Base-by-base conservation (phyloP, 129 eudicot genomes). In the Logfia minima region DNA sequence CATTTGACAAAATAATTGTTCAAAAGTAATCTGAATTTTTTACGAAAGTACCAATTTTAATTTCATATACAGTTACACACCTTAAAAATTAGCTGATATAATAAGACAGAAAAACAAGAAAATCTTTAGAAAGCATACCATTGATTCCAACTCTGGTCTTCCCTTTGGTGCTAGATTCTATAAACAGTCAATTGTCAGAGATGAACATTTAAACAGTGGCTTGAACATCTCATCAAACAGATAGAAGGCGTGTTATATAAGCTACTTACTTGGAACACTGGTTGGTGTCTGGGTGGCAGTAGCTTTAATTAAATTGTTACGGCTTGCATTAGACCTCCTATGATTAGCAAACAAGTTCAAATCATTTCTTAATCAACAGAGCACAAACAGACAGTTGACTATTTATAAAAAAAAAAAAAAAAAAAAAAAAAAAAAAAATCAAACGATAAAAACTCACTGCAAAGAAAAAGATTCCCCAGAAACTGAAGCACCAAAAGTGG, bases 111-210 rank as follows among this genome's bases (percentile, higher is more conserved):
- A 43, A 5, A 72, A 48, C 19, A 32, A n/a, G 34, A 60, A 21
- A 52, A 59, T 16, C 17, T 59, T 4, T 22, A 64, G 34, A 58
- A 71, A 76, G 19, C 90, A 45, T 91, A 94, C 99, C 99, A 79
- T 94, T 94, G 82, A 94, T 94, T 70, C 99, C 99, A 60, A 94
- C 68, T 84, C 77, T 91, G 52, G 99, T 91, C 86, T 91, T 94
- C 65, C 83, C 92, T 24, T 88, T 68, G 64, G 83, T 86, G 35
- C 76, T 39, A 1, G 92, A 84, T 77, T 82, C 99, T 94, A 74
- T 19, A 4, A 0, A 71, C n/a, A 77, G 39, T 59, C 37, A 24
- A 70, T 21, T 10, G 43, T 75, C 23, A 75, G 18, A 7, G 1
- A 60, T 0, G 34, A 28, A 26, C 0, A 8, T n/a, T 13, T 21